Evolutionary conservation across 768 basidiomycete genomes (phyloP), one percentile per base, ranked within the genome.

Genomic region (Dentipellis fragilis): DNA sequence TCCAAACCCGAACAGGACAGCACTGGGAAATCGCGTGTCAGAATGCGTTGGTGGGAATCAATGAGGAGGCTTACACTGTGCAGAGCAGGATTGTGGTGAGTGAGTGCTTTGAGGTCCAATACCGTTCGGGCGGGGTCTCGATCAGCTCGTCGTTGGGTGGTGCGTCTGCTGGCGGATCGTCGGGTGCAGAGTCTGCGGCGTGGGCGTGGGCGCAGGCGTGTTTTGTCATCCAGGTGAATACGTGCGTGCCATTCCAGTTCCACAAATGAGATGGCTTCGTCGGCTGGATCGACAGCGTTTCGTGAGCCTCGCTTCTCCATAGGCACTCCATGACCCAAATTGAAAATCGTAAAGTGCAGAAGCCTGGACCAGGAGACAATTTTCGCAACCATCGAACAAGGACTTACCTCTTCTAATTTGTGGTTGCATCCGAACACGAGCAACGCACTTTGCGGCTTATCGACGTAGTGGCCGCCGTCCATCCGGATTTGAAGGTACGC

Each of bases 351-450:
- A 40, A 40, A n/a, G n/a, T n/a, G n/a, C n/a, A n/a, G n/a, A n/a
- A n/a, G n/a, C n/a, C n/a, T n/a, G n/a, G n/a, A n/a, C n/a, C n/a
- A n/a, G n/a, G n/a, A n/a, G n/a, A n/a, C n/a, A n/a, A n/a, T n/a
- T n/a, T n/a, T n/a, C n/a, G n/a, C n/a, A n/a, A n/a, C 40, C 21
- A n/a, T 42, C 16, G 3, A 34, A 29, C 22, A 50, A n/a, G 40
- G 22, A 58, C 66, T 34, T 40, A 68, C 68, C 58, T 68, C 64
- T 14, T 64, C 62, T 1, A 56, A 60, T n/a, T 58, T 49, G 11
- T 56, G 63, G 56, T 65, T 63, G 51, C 68, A 69, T 37, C 64
- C 49, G 55, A 69, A 68, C 51, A 59, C 53, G 19, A 71, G 49
- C 23, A 59, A 61, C 14, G 66, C 63, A 8, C 59, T 58, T 52